Conservation (phyloP, 1,139 yeast species). For the Debaryomyces robertsiae region DNA sequence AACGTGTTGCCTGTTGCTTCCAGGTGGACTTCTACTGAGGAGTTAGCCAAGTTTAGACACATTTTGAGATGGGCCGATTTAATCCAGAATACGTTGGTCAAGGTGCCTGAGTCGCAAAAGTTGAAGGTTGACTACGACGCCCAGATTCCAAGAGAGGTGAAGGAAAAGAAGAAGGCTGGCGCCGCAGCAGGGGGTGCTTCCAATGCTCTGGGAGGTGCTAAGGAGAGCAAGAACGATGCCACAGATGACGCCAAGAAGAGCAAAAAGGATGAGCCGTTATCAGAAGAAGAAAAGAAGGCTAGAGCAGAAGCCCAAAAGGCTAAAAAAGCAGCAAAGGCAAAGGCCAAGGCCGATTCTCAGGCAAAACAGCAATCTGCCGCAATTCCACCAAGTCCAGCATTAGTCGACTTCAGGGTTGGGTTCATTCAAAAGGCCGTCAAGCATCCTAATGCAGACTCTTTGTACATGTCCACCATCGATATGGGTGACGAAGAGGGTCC, state of each 20-base stretch:
- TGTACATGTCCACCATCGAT: constrained; percentile 94
- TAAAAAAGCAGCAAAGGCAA: constrained; percentile 72
- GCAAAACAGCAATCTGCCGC: constrained; percentile 59
- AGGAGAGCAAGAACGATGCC: constrained; percentile 13
- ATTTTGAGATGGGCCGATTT: constrained; percentile 89
- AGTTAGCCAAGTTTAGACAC: constrained; percentile 67
- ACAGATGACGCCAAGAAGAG: constrained; percentile 36
- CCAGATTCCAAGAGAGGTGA: constrained; percentile 60
- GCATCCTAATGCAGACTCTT: constrained; percentile 97
- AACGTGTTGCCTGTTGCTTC: constrained; percentile 62
- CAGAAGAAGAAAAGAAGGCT: constrained; percentile 66
- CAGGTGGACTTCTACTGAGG: constrained; percentile 57
- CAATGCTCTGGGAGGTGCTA: constrained; percentile 20
- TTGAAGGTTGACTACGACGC: constrained; percentile 59
- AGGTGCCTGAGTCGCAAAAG: constrained; percentile 55
- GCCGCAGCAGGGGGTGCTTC: constrained; percentile 20
- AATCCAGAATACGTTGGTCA: constrained; percentile 67
- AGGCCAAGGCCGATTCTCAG: constrained; percentile 63
- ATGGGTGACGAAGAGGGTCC: constrained; percentile 97
- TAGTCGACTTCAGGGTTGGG: constrained; percentile 93
- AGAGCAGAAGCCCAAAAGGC: constrained; percentile 65
- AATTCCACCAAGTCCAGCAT: constrained; percentile 71
- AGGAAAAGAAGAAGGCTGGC: constrained; percentile 52
- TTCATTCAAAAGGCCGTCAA: constrained; percentile 93
- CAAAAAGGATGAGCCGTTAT: constrained; percentile 27